Evolutionary conservation across 805 yeast species (phyloP).

Genomic region (Yamadazyma akitaensis): DNA sequence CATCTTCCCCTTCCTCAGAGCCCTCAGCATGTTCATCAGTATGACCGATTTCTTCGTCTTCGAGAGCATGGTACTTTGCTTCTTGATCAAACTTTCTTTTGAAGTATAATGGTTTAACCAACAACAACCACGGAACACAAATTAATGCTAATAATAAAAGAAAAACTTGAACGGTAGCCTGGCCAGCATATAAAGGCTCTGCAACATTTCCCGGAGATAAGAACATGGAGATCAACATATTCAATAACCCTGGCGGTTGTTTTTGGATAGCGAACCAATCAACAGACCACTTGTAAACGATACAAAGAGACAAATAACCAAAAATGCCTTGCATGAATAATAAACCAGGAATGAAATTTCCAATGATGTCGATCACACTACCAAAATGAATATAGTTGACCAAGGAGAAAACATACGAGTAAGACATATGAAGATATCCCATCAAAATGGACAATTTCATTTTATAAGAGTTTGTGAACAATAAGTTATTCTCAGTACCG

Average conservation of each 20-base stretch:
- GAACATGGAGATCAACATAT: conserved; percentile 95
- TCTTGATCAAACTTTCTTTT: conserved; percentile 53
- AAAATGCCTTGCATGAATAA: conserved; percentile 95
- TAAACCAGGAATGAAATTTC: conserved; percentile 92
- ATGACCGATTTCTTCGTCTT: conserved; percentile 29
- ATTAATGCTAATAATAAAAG: conserved; percentile 72
- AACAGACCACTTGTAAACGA: conserved; percentile 89
- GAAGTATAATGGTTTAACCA: conserved; percentile 77
- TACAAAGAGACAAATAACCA: conserved; percentile 83
- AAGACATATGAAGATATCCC: conserved; percentile 95
- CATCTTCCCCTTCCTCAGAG: conserved; percentile 28
- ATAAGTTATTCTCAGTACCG: conserved; percentile 86
- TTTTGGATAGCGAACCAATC: conserved; percentile 79
- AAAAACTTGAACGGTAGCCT: conserved; percentile 67
- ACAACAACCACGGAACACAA: conserved; percentile 89
- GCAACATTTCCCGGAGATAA: conserved; percentile 86
- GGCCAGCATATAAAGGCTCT: conserved; percentile 78
- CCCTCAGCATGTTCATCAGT: conserved; percentile 25
- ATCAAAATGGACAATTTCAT: conserved; percentile 93
- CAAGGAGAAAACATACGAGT: conserved; percentile 79
- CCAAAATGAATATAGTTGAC: conserved; percentile 72
- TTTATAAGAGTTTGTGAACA: conserved; percentile 93
- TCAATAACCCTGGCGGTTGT: conserved; percentile 89
- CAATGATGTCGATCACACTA: conserved; percentile 75
- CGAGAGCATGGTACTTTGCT: conserved; percentile 46